A percentile compares a stretch with the other conserved stretches of the same genome.
Evolutionary conservation across 805 yeast genomes (phyloP).

Genomic region (Zygosaccharomyces rouxii): DNA sequence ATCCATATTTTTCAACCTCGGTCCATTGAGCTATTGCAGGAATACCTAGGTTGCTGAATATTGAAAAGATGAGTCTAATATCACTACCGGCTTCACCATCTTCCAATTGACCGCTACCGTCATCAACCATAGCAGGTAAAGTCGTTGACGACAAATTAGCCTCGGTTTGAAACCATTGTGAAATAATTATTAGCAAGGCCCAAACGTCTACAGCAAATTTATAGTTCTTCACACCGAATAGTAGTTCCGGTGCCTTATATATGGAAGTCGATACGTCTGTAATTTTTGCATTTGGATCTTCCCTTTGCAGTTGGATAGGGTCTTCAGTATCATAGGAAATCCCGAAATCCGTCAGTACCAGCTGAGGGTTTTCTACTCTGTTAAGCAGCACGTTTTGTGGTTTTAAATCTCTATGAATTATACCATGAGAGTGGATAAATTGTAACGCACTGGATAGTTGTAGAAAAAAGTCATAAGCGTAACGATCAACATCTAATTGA

Average conservation of each 20-base stretch:
- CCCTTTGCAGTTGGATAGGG: conserved; percentile 25
- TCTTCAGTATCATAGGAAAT: conserved; percentile 43
- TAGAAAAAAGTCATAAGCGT: conserved; percentile 48
- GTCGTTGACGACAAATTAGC: conserved; percentile 9
- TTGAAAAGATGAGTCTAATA: conserved; percentile 52
- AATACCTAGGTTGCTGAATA: conserved; percentile 58
- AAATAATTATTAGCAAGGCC: conserved; percentile 60
- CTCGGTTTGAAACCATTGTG: conserved; percentile 44
- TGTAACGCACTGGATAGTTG: conserved; percentile 74
- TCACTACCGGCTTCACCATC: conserved; percentile 44
- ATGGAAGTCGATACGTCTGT: conserved; percentile 60
- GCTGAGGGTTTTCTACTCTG: conserved; percentile 35
- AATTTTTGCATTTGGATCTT: conserved; percentile 30
- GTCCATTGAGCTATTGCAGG: conserved; percentile 46
- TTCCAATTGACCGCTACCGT: conserved; percentile 20
- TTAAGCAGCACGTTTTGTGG: conserved; percentile 85
- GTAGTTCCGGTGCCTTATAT: conserved; percentile 73
- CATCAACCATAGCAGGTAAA: conserved; percentile 29
- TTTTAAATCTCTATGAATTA: conserved; percentile 90
- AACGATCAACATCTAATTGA: conserved; percentile 16
- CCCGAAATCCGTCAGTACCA: conserved; percentile 68
- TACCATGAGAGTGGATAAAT: conserved; percentile 78
- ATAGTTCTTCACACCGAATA: conserved; percentile 57
- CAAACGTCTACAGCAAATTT: conserved; percentile 61
- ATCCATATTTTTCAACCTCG: conserved; percentile 33